phyloP scores from a whole-genome alignment of 441 rosid species.

The Metrosideros polymorpha region DNA sequence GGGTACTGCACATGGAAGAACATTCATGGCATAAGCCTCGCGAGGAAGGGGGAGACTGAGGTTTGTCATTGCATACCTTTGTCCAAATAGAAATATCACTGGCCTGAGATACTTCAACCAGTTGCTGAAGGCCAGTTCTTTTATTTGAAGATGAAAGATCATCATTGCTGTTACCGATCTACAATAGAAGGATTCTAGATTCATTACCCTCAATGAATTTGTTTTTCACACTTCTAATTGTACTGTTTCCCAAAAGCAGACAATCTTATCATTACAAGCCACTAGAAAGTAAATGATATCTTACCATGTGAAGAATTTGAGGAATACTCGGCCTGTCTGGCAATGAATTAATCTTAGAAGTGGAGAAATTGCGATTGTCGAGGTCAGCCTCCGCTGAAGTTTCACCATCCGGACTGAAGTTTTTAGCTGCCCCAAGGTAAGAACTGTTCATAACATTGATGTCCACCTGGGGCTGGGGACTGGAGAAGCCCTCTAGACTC shows the following conservation, averaged over 20 bases:
- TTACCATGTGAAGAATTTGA: conserved; percentile 90
- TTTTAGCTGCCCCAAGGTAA: conserved; percentile 33
- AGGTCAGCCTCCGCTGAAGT: conserved; percentile 34
- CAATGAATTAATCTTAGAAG: conserved; percentile 39
- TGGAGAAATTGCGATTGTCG: conserved; percentile 33
- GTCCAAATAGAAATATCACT: conserved; percentile 68
- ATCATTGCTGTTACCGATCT: conserved; percentile 68
- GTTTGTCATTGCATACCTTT: conserved; percentile 32
- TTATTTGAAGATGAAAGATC: conserved; percentile 47
- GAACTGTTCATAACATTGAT: conserved; percentile 36
- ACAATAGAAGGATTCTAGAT: conserved; percentile 1
- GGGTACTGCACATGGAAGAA: background rate
- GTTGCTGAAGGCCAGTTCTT: conserved; percentile 67
- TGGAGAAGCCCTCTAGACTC: conserved; percentile 38
- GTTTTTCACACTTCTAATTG: background rate
- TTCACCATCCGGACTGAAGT: conserved; percentile 34
- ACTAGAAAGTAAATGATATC: background rate
- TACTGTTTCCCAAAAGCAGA: background rate
- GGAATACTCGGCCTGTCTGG: conserved; percentile 79
- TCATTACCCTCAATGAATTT: background rate
- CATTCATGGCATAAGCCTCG: background rate
- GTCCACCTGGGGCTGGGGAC: conserved; percentile 35
- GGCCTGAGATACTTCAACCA: conserved; percentile 67
- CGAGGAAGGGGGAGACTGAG: background rate
- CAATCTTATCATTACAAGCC: background rate